Evolutionary conservation across 2,329 filamentous ascomycete species (phyloP).

Genomic region (Alternaria solani): DNA sequence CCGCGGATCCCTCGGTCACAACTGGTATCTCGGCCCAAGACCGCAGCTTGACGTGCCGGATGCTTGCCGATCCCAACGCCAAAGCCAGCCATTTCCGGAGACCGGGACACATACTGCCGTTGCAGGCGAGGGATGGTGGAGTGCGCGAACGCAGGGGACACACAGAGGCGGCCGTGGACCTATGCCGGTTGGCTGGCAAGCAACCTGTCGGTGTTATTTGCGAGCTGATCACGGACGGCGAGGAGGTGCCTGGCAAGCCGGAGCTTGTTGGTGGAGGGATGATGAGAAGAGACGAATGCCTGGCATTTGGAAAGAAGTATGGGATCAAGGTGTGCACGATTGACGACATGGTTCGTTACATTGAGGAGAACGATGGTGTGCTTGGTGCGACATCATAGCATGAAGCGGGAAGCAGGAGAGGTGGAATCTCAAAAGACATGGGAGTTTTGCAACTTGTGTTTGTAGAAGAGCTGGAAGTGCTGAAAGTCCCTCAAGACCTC

Average conservation of each 20-base stretch:
- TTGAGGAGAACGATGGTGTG: conserved; percentile 75
- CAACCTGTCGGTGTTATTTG: conserved; percentile 81
- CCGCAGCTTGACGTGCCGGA: conserved; percentile 80
- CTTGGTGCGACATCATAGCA: conserved; percentile 11
- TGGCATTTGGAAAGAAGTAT: conserved; percentile 87
- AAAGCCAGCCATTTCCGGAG: conserved; percentile 72
- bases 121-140: conserved; percentile 80
- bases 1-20: conserved; percentile 68
- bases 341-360: conserved; percentile 81
- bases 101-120: conserved; percentile 89
- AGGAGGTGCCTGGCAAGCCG: conserved; percentile 72
- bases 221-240: conserved; percentile 89
- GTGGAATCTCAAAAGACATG: not conserved
- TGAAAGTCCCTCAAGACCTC: not conserved
- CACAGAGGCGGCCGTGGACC: conserved; percentile 91
- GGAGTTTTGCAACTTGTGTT: not conserved
- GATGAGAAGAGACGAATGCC: conserved; percentile 88
- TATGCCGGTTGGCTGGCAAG: conserved; percentile 83
- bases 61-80: conserved; percentile 70
- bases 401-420: conserved; percentile 12
- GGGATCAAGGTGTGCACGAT: conserved; percentile 95
- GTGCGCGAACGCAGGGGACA: conserved; percentile 83
- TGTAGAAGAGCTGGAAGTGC: not conserved
- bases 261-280: conserved; percentile 77
- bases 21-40: conserved; percentile 94